Evolutionary conservation across 441 rosid genomes (phyloP).

Genomic region (Erodium chrysanthum): DNA sequence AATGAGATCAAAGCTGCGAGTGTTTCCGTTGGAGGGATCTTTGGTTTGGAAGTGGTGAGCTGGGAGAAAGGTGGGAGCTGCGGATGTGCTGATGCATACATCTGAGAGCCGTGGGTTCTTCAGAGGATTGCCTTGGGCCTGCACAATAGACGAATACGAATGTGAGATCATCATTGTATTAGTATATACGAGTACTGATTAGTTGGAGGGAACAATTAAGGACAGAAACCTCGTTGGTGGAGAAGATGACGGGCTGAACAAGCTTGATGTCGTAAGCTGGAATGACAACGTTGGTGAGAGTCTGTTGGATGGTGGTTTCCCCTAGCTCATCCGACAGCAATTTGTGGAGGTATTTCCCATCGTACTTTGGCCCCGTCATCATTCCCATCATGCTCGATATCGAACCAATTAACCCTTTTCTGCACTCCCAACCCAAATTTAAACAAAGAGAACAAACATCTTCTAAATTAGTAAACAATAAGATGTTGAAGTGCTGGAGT

Average conservation of each 20-base stretch:
- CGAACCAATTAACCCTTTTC: not conserved
- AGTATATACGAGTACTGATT: too few relatives aligned
- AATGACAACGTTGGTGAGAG: slow-evolving; percentile 57
- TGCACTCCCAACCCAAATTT: not conserved
- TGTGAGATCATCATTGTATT: too few relatives aligned
- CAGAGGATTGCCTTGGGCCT: not conserved
- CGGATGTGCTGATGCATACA: slow-evolving; percentile 49
- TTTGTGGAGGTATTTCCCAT: slow-evolving; percentile 45
- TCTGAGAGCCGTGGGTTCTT: slow-evolving; percentile 40
- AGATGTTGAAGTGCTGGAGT: too few relatives aligned
- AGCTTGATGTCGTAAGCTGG: slow-evolving; percentile 70
- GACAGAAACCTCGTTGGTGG: slow-evolving; percentile 42
- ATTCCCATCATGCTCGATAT: slow-evolving; percentile 1
- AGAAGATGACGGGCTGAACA: slow-evolving; percentile 63
- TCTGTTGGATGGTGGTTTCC: slow-evolving; percentile 39
- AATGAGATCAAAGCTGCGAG: slow-evolving; percentile 39
- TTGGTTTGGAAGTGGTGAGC: slow-evolving; percentile 42
- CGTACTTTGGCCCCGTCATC: slow-evolving; percentile 38
- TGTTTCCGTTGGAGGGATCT: slow-evolving; percentile 24
- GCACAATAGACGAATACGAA: too few relatives aligned
- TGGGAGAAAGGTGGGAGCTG: slow-evolving; percentile 61
- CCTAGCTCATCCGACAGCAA: slow-evolving; percentile 25
- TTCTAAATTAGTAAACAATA: too few relatives aligned
- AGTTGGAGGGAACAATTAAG: not conserved
- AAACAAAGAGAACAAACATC: too few relatives aligned